Base-by-base conservation (phyloP, 495 filamentous ascomycete species). In the Talaromyces proteolyticus region DNA sequence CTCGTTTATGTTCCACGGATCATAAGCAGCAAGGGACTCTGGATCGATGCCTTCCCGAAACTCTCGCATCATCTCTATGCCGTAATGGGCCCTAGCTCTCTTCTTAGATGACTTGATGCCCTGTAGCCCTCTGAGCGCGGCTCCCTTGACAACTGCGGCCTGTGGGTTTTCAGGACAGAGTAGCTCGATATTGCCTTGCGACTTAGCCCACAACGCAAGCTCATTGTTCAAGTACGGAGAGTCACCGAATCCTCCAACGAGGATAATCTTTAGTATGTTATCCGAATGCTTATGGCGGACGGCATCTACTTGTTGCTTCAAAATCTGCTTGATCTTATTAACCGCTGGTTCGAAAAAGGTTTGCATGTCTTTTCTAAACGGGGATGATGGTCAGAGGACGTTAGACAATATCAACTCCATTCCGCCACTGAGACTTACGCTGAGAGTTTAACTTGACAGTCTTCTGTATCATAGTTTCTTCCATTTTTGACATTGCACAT, bases 61-160 rank as follows among this genome's bases (percentile, higher is more conserved):
- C 8, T 8, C 2, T 8, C 29, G 14, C 14, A 10, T 8, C 29
- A 34, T 34, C 29, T 34, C 8, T 2, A 34, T 34, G 8, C 86
- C 86, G 61, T 89, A 89, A 64, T 88, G 82, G 73, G 78, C 84
- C 40, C 86, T 69, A 23, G 82, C 76, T 55, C 81, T 78, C 20
- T 86, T 63, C 19, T 74, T 83, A 25, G 86, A 74, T 4, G 89
- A 83, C 77, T 87, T 83, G 58, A 79, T 85, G 10, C 85, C 86
- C 20, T 42, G 17, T 5, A 42, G 20, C 0, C 86, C 86, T 46
- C 84, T 70, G 20, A 89, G 64, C 7, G 88, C 86, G 0, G 86
- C 86, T 1, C 86, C 86, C 40, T 85, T 73, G 17, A 88, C 86
- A 14, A 89, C 84, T 11, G 86, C 85, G 8, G 85, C 87, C 86